Evolutionary conservation across 805 yeast genomes (phyloP), one percentile per base, ranked within the genome.

Genomic region (Candida orba): DNA sequence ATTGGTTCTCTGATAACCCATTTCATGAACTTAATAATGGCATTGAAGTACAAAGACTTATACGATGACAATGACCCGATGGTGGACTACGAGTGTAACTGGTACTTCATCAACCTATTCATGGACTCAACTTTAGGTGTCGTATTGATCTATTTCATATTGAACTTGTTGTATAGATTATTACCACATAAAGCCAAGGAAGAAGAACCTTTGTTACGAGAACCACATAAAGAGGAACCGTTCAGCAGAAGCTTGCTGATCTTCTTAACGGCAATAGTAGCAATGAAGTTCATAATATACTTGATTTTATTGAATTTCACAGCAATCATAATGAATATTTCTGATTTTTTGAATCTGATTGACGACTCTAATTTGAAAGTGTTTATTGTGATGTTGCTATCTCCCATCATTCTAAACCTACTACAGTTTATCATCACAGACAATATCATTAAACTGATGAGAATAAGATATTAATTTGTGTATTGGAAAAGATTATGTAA

Each of bases 51-150:
- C 10, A 68, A 60, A 43, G 49, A 62, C 23, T 60, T 64, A 3
- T 38, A 53, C 37, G 63, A 62, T 32, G 66, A 59, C n/a, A 66
- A 59, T 4, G 73, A 67, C 32, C 45, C 45, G 6, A 6, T 35
- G 39, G 46, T 27, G 30, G 76, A 73, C 39, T 81, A 81, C 48
- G 95, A 96, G 8, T 93, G 98, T 63, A 91, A 87, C 53, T 93
- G 96, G 93, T 91, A 93, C 66, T 91, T 91, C 58, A 68, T 93
- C 43, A 91, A 86, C 56, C 75, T 91, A 33, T 71, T 91, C 25
- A 76, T 91, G 58, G 99, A 91, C 62, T 90, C 98, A 35, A 91
- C 99, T 0, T 73, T 90, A 7, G 99, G 99, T 1, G 91, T 91
- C 3, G 95, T 95, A 7, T 75, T 91, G 3, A 65, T 84, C 23